These are phyloP conservation scores for Mycocentrospora acerina DNA, from an alignment of 2,329 filamentous ascomycete species.

Conservation along the genomic window DNA sequence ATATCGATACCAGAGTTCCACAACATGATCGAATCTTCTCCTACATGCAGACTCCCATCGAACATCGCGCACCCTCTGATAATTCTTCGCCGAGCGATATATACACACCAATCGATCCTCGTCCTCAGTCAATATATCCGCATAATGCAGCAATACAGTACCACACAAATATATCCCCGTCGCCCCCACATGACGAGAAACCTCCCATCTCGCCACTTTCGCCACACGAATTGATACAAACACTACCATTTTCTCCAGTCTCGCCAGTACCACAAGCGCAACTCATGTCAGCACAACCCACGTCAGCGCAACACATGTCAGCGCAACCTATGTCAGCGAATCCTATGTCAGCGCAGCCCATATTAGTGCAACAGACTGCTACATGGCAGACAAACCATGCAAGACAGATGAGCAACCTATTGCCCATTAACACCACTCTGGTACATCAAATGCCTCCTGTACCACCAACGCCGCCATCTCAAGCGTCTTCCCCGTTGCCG, in stretches of 20 bases:
- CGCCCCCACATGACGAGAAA: slow-evolving; percentile 29
- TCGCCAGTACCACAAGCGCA: slow-evolving; percentile 18
- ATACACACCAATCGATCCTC: slow-evolving; percentile 26
- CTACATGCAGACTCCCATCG: slow-evolving; percentile 40
- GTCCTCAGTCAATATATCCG: slow-evolving; percentile 30
- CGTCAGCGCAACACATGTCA: slow-evolving; percentile 7
- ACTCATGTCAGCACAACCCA: not conserved
- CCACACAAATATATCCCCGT: slow-evolving; percentile 22
- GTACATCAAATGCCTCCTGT: slow-evolving; percentile 24
- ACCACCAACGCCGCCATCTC: slow-evolving; percentile 28
- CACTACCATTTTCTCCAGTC: slow-evolving; percentile 23
- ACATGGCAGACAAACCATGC: slow-evolving; percentile 27
- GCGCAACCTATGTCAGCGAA: too few species aligned
- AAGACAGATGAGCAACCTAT: slow-evolving; percentile 35
- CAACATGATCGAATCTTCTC: slow-evolving; percentile 35
- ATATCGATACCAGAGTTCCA: slow-evolving; percentile 17
- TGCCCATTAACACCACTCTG: slow-evolving; percentile 35
- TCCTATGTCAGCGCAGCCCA: slow-evolving; percentile 14
- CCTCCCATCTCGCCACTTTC: slow-evolving; percentile 27
- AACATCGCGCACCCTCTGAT: slow-evolving; percentile 31
- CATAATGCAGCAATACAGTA: slow-evolving; percentile 23
- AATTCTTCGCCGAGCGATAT: slow-evolving; percentile 26
- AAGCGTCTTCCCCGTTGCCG: slow-evolving; percentile 24
- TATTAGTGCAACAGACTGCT: slow-evolving; percentile 11
- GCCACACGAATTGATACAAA: slow-evolving; percentile 19